phyloP scores from a whole-genome alignment of 176 grass and related monocot genomes.

The Alloteropsis semialata region DNA sequence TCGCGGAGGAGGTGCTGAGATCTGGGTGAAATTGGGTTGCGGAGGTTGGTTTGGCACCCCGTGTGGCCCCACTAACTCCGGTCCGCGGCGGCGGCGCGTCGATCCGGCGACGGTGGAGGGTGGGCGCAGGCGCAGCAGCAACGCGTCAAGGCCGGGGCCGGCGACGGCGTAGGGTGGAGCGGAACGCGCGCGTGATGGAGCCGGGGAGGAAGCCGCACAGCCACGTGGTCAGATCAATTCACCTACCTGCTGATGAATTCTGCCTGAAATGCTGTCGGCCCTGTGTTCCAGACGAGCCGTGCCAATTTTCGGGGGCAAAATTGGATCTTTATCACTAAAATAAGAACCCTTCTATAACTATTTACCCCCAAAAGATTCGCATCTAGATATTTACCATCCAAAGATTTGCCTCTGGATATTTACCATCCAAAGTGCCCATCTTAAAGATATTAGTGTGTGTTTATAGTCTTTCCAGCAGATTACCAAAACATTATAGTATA shows the following conservation, averaged over 20 bases:
- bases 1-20: constrained; percentile 4
- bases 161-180: background rate
- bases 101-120: background rate
- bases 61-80: background rate
- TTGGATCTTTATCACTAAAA: too few species aligned
- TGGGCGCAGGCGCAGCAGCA: background rate
- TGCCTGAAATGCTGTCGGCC: background rate
- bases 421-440: too few species aligned
- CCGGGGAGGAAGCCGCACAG: background rate
- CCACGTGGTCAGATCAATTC: background rate
- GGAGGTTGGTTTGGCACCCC: background rate
- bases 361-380: too few species aligned
- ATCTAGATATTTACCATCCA: too few species aligned
- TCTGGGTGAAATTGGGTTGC: background rate
- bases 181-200: background rate
- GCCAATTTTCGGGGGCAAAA: too few species aligned
- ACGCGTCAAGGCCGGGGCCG: background rate
- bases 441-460: too few species aligned
- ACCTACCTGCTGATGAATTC: background rate
- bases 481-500: too few species aligned
- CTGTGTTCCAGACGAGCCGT: too few species aligned
- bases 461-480: too few species aligned
- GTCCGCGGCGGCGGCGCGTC: background rate
- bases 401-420: too few species aligned
- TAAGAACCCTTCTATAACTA: too few species aligned